phyloP scores from a whole-genome alignment of 2,329 filamentous ascomycete genomes.

The Fusarium sp. region DNA sequence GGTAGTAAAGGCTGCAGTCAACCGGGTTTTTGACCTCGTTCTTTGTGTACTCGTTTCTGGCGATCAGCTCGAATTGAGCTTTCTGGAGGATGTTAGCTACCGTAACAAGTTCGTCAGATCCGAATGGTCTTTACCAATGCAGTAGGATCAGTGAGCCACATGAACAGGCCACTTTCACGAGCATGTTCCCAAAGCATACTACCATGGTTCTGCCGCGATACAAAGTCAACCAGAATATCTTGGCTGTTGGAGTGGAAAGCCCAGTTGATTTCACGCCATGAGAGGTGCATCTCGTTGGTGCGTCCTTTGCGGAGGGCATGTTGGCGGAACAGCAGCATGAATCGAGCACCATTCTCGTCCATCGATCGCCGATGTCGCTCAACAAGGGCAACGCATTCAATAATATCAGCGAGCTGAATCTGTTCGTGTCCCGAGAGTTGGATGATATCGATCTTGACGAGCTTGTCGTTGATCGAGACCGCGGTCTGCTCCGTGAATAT shows the following conservation, averaged over 20 bases:
- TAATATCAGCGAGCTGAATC: conserved; percentile 83
- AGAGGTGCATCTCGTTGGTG: conserved; percentile 72
- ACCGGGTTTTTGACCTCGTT: conserved; percentile 88
- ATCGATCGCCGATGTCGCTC: conserved; percentile 89
- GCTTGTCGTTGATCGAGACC: conserved; percentile 75
- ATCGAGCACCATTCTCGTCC: conserved; percentile 88
- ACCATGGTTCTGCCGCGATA: conserved; percentile 81
- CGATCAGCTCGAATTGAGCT: conserved; percentile 87
- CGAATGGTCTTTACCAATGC: conserved; percentile 68
- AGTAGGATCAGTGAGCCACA: conserved; percentile 86
- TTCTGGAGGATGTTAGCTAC: conserved; percentile 41
- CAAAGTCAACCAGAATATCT: conserved; percentile 87
- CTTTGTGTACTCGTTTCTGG: conserved; percentile 91
- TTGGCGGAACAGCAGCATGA: conserved; percentile 87
- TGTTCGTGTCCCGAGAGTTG: conserved; percentile 87
- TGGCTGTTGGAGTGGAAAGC: conserved; percentile 87
- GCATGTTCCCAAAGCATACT: conserved; percentile 87
- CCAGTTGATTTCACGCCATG: conserved; percentile 85
- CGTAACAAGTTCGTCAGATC: not conserved
- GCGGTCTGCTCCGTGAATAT: conserved; percentile 78
- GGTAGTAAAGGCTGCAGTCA: conserved; percentile 90
- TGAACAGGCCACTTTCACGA: conserved; percentile 87
- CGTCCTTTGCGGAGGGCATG: conserved; percentile 76
- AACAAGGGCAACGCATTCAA: conserved; percentile 85
- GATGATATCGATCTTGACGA: conserved; percentile 79